phyloP scores from a whole-genome alignment of 1,284 basidiomycete genomes.

The Flammula alnicola region DNA sequence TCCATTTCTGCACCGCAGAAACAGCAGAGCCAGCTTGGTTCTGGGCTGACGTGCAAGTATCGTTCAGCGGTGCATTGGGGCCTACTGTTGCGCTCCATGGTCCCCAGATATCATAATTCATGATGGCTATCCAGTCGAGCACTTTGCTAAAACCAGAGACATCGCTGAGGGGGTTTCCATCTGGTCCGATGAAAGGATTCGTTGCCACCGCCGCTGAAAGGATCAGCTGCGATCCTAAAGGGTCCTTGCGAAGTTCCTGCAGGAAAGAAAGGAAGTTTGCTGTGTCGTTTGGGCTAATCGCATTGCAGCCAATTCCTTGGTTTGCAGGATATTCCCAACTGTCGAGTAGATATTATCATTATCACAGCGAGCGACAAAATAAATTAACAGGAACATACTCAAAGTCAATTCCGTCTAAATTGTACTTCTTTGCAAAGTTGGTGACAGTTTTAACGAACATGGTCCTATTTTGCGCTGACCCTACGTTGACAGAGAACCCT shows the following conservation, averaged over 20 bases:
- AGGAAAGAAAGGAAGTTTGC: constrained; percentile 79
- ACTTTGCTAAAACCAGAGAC: constrained; percentile 72
- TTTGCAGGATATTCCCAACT: constrained; percentile 90
- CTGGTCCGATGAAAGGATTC: constrained; percentile 64
- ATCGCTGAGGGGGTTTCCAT: constrained; percentile 64
- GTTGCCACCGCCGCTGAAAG: constrained; percentile 78
- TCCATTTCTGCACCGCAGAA: constrained; percentile 78
- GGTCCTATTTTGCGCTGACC: constrained; percentile 59
- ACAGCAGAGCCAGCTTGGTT: constrained; percentile 80
- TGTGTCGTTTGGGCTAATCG: constrained; percentile 64
- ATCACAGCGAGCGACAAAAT: not conserved
- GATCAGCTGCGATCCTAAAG: constrained; percentile 64
- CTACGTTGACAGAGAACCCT: constrained; percentile 79
- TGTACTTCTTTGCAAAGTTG: constrained; percentile 64
- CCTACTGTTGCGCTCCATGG: constrained; percentile 62
- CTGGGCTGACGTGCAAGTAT: constrained; percentile 68
- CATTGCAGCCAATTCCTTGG: constrained; percentile 76
- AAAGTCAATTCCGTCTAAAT: constrained; percentile 88
- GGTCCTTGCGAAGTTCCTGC: constrained; percentile 66
- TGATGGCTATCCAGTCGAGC: constrained; percentile 85
- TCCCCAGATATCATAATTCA: constrained; percentile 88
- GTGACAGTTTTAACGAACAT: constrained; percentile 74
- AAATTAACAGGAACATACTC: constrained; percentile 58
- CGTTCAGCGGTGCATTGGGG: constrained; percentile 84
- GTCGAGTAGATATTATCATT: constrained; percentile 9